These are phyloP conservation scores for Trapa incisa DNA, from an alignment of 345 rosid genomes.

Conservation along the genomic window DNA sequence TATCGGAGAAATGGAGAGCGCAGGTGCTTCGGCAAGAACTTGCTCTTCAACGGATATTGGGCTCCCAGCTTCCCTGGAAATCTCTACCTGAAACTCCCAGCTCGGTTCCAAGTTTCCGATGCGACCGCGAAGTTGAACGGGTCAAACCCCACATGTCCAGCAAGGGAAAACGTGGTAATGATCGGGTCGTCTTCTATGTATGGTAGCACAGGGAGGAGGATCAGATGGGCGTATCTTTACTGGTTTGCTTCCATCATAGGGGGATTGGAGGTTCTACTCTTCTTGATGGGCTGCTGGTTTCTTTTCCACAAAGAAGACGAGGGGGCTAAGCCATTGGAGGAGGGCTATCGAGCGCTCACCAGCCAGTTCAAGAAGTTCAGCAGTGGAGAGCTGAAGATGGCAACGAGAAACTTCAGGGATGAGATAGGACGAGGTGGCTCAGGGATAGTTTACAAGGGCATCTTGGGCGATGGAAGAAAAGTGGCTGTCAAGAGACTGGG, in stretches of 20 bases:
- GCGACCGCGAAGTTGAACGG: not conserved
- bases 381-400: slow-evolving; percentile 7
- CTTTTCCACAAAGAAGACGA: slow-evolving; percentile 11
- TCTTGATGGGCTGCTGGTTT: slow-evolving; percentile 21
- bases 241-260: not conserved
- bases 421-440: no score
- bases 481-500: no score
- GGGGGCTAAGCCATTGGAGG: slow-evolving; percentile 6
- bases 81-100: slow-evolving; percentile 24
- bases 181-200: no score
- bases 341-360: slow-evolving; percentile 14
- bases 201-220: no score
- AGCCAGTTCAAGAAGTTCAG: slow-evolving; percentile 13
- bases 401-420: no score
- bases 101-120: not conserved
- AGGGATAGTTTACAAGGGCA: no score
- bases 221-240: no score
- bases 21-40: slow-evolving; percentile 14
- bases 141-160: slow-evolving; percentile 4
- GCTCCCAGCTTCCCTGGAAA: slow-evolving; percentile 11
- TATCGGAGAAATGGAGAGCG: slow-evolving; percentile 19
- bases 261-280: slow-evolving; percentile 18
- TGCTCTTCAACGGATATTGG: slow-evolving; percentile 22
- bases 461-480: no score
- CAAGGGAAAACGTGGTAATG: not conserved